Evolutionary conservation across 2,329 filamentous ascomycete species (phyloP), one percentile per base, ranked within the genome.

Genomic region (Pseudopithomyces maydicus): DNA sequence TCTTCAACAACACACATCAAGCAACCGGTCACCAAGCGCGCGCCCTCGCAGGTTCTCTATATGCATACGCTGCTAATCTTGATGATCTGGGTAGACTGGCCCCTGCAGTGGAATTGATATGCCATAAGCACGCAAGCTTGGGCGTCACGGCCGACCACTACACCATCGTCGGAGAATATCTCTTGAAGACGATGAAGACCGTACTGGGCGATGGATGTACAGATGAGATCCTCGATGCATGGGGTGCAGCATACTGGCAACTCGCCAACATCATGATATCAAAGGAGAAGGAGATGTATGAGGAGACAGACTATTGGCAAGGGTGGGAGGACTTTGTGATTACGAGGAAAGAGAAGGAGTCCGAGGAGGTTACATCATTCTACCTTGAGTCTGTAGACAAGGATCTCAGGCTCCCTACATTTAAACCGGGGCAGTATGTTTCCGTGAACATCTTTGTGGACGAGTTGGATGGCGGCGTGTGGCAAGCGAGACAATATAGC

Each of bases 1-100:
- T 89, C 74, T 92, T 92, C 82, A 92, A 91, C 74, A 79, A 84
- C 49, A 83, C 87, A 6, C 87, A 90, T 64, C 90, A 92, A 75
- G 77, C 79, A 43, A 90, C 84, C 5, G 86, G 88, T 35, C 84
- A 85, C 54, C 90, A 93, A 72, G 82, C 88, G 3, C 79, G 81
- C n/a, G 89, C 90, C 2, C 83, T 93, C 6, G 89, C 90, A 11
- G 81, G 79, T 39, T 82, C 90, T 1, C 85, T 92, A 45, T 85
- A 89, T 62, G 86, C 85, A 62, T 92, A 91, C 68, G 90, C 90
- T 52, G 79, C 84, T 57, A 86, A 91, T 76, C 90, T 92, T 72
- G 85, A 88, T 73, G 82, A 91, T 69, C 81, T 91, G 0, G 83
- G 81, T 45, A 83, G 79, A 19, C 80, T 92, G 4, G 73, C 73